These are phyloP conservation scores for Ceratocystis eucalypticola DNA, from an alignment of 2,329 filamentous ascomycete species.

Conservation along the genomic window DNA sequence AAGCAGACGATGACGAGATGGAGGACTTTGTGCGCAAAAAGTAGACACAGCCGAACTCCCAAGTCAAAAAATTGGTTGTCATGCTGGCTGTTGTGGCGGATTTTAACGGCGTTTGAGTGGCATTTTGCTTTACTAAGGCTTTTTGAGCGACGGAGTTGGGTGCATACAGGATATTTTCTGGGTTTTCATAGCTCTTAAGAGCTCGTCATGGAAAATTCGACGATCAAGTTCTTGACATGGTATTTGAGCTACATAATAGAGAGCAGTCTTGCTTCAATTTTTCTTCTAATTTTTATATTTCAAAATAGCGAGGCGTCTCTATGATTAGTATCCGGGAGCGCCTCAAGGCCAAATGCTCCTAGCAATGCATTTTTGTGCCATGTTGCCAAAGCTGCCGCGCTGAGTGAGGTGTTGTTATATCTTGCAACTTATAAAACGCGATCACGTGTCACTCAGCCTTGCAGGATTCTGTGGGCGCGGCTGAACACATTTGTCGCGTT, in stretches of 20 bases:
- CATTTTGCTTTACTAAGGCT: background rate
- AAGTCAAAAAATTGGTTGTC: background rate
- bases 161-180: background rate
- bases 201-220: no score
- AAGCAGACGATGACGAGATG: slow-evolving; percentile 38
- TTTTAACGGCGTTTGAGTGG: background rate
- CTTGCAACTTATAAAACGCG: background rate
- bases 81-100: background rate
- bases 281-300: no score
- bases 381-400: background rate
- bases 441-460: slow-evolving; percentile 18
- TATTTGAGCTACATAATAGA: no score
- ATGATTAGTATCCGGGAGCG: no score
- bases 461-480: slow-evolving; percentile 18
- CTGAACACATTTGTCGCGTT: slow-evolving; percentile 17
- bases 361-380: background rate
- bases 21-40: slow-evolving; percentile 31
- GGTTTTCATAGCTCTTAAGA: background rate
- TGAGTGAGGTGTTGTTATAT: background rate
- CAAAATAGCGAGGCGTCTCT: background rate
- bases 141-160: slow-evolving; percentile 7
- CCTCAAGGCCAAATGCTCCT: background rate
- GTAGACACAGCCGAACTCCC: slow-evolving; percentile 18
- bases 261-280: no score
- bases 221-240: no score